A percentile compares a stretch with the other conserved stretches of the same genome.
Evolutionary conservation across 495 filamentous ascomycete genomes (phyloP).

Genomic region (Rhypophila decipiens): DNA sequence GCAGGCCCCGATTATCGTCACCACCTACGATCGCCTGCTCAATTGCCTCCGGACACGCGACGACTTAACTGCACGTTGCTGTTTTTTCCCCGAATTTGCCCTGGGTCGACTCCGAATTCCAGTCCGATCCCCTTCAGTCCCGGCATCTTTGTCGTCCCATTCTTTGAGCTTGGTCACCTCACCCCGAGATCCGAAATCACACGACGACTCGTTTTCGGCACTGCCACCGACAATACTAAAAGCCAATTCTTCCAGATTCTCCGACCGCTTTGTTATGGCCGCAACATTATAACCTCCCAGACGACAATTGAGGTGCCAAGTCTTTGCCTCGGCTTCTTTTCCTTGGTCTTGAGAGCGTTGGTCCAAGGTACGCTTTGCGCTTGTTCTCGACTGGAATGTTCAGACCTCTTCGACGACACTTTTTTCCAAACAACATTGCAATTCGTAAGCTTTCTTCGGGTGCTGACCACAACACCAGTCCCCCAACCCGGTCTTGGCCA

Average conservation of each 20-base stretch:
- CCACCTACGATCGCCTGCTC: neutral
- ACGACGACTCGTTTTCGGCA: too few species aligned
- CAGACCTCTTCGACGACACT: too few species aligned
- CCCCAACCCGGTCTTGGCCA: neutral
- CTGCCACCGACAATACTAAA: neutral
- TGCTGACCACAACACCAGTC: neutral
- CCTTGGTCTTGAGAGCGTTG: too few species aligned
- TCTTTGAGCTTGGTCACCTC: too few species aligned
- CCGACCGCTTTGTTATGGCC: neutral
- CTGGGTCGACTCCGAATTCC: neutral
- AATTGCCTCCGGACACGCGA: neutral
- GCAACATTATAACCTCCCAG: too few species aligned
- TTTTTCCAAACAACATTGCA: too few species aligned
- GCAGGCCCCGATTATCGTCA: neutral
- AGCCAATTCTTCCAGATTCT: neutral
- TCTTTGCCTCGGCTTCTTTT: too few species aligned
- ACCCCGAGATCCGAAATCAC: too few species aligned
- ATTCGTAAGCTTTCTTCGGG: too few species aligned
- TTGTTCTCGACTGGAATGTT: too few species aligned
- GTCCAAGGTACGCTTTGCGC: too few species aligned
- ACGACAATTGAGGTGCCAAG: neutral
- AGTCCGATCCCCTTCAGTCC: neutral
- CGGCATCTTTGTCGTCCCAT: neutral
- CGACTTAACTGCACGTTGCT: constrained; percentile 4
- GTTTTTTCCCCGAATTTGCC: neutral